Evolutionary conservation across 257 asterid genomes (phyloP), one percentile per base, ranked within the genome.

Genomic region (Solanum habrochaites): DNA sequence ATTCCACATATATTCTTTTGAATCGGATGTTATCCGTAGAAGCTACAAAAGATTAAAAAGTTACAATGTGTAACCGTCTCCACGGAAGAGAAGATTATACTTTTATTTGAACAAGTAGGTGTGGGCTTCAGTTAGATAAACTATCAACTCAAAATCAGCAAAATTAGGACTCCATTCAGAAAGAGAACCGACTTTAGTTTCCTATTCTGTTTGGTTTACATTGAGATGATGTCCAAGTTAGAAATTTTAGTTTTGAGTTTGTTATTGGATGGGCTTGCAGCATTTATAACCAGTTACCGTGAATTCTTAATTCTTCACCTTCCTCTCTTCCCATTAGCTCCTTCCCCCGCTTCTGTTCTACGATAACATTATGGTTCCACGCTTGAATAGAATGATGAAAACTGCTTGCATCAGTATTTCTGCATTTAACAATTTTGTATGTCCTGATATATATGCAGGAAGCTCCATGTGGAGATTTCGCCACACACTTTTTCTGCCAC

Each of bases 401-500:
- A 49, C 69, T 47, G 69, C 29, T 80, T 47, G 10, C 42, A 47
- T 47, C 0, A 1, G 69, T 27, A 18, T 18, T 27, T 49, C 85
- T 29, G 15, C 77, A 84, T 40, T 66, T 70, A 84, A 84, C 39
- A 14, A 5, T 66, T 25, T 84, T 66, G 35, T 31, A 29, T 70
- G 78, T 5, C 10, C 80, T 84, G 80, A 64, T 40, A 64, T 83
- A 83, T 37, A 70, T 87, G 87, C 90, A 96, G 99, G 98, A 95
- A 91, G 98, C 98, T 49, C 99, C 99, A 11, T 96, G 99, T 43
- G 98, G 98, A 89, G 99, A 96, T 89, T 93, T 94, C 39, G 45
- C 91, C 83, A 95, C 99, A 3, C 99, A 96, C 91, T 93, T 93
- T 88, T 95, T 89, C 93, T 96, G 98, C 93, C 99, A 96, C 87